Base-by-base conservation (phyloP, 768 basidiomycete species). In the Scleroderma bovista region DNA sequence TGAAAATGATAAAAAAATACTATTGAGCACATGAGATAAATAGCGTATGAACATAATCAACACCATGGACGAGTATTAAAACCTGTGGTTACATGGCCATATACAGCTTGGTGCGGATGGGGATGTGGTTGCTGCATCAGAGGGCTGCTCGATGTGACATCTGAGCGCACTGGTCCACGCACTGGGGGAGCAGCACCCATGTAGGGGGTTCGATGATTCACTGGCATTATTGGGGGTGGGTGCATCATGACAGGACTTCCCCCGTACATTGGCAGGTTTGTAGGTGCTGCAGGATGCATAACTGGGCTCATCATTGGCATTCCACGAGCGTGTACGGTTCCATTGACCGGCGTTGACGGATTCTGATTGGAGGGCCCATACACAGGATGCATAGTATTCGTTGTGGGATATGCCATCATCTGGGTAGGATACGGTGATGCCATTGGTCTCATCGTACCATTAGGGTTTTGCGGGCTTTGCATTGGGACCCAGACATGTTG, bases 231-330 rank as follows among this genome's bases (percentile, higher is more conserved):
- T 46, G 73, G 71, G 29, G 72, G 73, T 6, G 72, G 61, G 44
- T 71, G 85, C 72, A 89, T 78, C 63, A 89, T 63, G 16, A 82
- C 80, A 11, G 87, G 86, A 60, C 85, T 88, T 33, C 75, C 68
- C 6, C 73, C 75, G 63, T 87, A 88, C 77, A 88, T 81, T 15
- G 74, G 62, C 44, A 65, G 51, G 43, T 60, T 68, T 7, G 58
- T 60, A 46, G 75, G 68, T 20, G 71, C 69, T n/a, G 80, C 75
- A 62, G 78, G 78, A 31, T 78, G 67, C 70, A 86, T 74, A n/a
- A 77, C 78, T n/a, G 88, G 88, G 61, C 86, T 88, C 68, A 88
- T 78, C 64, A 85, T 68, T 13, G 78, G 66, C 68, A 86, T 69
- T 46, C 70, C 74, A 22, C 79, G 80, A 19, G 75, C 75, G 44